Conservation (phyloP, 495 filamentous ascomycete species). For the Penicillium ucsense region DNA sequence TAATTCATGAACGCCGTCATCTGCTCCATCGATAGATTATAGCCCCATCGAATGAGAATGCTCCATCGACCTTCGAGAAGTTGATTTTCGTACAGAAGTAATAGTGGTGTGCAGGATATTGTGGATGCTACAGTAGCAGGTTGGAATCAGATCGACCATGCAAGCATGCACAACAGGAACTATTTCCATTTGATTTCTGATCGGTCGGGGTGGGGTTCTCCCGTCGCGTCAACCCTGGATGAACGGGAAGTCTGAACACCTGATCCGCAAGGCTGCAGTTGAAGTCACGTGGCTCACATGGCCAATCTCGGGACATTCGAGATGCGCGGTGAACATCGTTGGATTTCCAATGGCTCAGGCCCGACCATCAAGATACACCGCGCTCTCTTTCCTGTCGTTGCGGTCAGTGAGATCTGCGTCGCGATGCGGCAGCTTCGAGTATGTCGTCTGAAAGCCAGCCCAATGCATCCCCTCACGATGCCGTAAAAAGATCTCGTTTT, state of each 20-base stretch:
- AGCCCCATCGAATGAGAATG: too few relatives aligned
- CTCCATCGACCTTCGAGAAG: too few relatives aligned
- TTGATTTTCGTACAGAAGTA: too few relatives aligned
- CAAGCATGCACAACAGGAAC: too few relatives aligned
- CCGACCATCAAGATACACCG: too few relatives aligned
- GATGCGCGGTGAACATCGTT: neutral
- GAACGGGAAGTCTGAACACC: neutral
- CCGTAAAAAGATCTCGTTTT: conserved; percentile 55
- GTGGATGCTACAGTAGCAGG: too few relatives aligned
- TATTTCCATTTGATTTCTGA: neutral
- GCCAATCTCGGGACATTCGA: conserved; percentile 8
- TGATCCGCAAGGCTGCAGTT: conserved; percentile 5
- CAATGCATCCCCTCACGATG: conserved; percentile 21
- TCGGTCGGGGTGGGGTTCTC: neutral
- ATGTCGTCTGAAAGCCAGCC: conserved; percentile 20
- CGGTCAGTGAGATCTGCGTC: neutral
- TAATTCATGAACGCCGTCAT: too few relatives aligned
- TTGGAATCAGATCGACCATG: too few relatives aligned
- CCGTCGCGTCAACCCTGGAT: neutral
- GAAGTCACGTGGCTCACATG: neutral
- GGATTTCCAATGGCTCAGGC: neutral
- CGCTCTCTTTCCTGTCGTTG: neutral
- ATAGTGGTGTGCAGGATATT: too few relatives aligned
- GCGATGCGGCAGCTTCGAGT: conserved; percentile 14
- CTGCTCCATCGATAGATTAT: too few relatives aligned